Percentiles rank a stretch among this genome's conserved stretches.
Conservation (phyloP, 2,329 filamentous ascomycete species). For the Akanthomyces lecanii region DNA sequence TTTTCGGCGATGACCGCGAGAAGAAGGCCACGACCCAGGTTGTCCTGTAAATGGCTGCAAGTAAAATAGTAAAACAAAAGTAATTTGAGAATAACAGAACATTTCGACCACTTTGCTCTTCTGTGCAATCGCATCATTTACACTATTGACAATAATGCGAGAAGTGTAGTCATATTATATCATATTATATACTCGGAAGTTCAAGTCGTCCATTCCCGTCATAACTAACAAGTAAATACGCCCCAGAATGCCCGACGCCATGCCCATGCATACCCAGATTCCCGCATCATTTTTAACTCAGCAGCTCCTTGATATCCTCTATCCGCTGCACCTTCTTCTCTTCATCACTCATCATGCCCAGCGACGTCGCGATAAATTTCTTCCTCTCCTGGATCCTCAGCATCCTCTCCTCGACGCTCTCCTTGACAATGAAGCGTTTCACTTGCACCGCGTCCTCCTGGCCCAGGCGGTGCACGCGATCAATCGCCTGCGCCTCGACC, state of each 20-base stretch:
- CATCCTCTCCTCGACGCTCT: constrained; percentile 95
- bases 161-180: not conserved
- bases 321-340: constrained; percentile 87
- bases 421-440: constrained; percentile 80
- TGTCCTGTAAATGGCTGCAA: constrained; percentile 29
- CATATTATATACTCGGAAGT: not conserved
- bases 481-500: constrained; percentile 93
- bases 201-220: not conserved
- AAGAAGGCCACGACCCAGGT: constrained; percentile 46
- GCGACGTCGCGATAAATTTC: constrained; percentile 90
- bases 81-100: not conserved
- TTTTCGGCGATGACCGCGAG: constrained; percentile 53
- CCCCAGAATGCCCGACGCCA: not conserved
- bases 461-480: constrained; percentile 95
- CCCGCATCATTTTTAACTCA: constrained; percentile 48
- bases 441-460: constrained; percentile 84
- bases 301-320: constrained; percentile 87
- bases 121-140: too few species aligned
- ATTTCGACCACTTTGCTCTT: not conserved
- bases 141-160: not conserved
- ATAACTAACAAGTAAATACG: not conserved
- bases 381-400: constrained; percentile 89
- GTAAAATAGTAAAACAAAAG: not conserved
- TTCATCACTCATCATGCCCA: constrained; percentile 93
- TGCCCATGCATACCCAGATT: not conserved